A percentile compares a stretch with the other conserved stretches of the same genome.
Conservation (phyloP, 2,329 filamentous ascomycete species). For the Helminthosporium solani region DNA sequence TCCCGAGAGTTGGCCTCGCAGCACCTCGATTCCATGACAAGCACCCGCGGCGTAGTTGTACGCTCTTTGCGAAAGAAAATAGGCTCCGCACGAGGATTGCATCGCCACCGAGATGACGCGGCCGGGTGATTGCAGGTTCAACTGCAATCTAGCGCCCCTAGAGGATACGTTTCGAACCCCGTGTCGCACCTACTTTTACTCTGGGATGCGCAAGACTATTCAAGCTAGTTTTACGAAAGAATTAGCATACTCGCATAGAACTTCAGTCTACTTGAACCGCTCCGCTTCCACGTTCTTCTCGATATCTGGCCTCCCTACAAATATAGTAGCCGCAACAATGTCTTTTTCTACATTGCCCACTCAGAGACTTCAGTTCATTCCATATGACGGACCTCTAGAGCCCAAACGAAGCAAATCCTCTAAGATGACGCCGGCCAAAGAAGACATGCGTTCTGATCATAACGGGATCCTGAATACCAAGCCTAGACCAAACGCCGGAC, state of each 20-base stretch:
- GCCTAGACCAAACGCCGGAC: conserved; percentile 8
- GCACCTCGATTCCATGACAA: conserved; percentile 6
- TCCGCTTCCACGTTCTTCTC: conserved; percentile 7
- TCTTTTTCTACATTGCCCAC: conserved; percentile 7
- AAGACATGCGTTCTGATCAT: conserved; percentile 4
- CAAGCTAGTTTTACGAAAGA: conserved; percentile 7
- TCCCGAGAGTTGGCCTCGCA: conserved; percentile 7
- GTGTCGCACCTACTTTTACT: conserved; percentile 4
- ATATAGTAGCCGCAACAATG: conserved; percentile 9
- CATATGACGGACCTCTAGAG: conserved; percentile 9
- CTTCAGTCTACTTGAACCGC: conserved; percentile 14
- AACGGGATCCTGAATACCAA: conserved; percentile 3
- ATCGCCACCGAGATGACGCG: conserved; percentile 8
- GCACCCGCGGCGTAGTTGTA: conserved; percentile 8
- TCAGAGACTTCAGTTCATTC: conserved; percentile 10
- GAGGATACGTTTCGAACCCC: conserved; percentile 8
- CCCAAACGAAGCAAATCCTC: conserved; percentile 8
- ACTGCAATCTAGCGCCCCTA: conserved; percentile 6
- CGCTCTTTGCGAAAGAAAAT: conserved; percentile 5
- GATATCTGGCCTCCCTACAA: conserved; percentile 3
- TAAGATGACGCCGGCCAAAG: conserved; percentile 4
- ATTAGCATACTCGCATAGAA: conserved; percentile 7
- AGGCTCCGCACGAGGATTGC: conserved; percentile 13
- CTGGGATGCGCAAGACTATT: conserved; percentile 4
- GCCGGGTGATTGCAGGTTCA: conserved; percentile 7